A percentile compares a stretch with the other conserved stretches of the same genome.
Conservation (phyloP, 106 monocot genomes). For the Iris macrosiphon region DNA sequence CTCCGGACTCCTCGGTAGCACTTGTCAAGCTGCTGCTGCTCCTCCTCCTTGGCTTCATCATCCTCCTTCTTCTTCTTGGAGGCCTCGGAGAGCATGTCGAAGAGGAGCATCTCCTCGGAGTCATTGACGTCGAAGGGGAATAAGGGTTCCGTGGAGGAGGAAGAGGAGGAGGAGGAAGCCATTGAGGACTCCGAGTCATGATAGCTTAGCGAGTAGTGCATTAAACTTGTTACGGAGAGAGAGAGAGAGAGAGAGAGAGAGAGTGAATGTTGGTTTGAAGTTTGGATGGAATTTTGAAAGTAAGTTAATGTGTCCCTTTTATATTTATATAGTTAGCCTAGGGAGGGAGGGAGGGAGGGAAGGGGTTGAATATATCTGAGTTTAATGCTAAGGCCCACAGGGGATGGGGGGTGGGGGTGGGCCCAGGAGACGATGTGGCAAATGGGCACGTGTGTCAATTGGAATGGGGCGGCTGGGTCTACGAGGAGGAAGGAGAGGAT, state of each 20-base stretch:
- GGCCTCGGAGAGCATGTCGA: constrained; percentile 32
- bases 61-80: constrained; percentile 10
- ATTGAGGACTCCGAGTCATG: too few relatives aligned
- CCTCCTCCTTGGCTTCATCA: neutral
- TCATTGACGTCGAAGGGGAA: constrained; percentile 62
- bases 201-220: too few relatives aligned
- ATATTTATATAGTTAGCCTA: neutral
- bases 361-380: neutral
- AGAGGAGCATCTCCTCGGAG: constrained; percentile 55
- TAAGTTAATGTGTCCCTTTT: neutral
- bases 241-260: neutral
- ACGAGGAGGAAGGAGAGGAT: too few relatives aligned
- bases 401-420: neutral
- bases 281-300: too few relatives aligned
- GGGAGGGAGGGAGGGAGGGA: neutral
- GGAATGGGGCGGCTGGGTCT: constrained; percentile 11
- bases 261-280: neutral
- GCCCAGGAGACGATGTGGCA: neutral
- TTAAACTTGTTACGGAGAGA: too few relatives aligned
- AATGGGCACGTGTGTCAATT: constrained; percentile 7
- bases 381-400: too few relatives aligned
- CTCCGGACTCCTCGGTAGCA: constrained; percentile 27
- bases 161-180: neutral
- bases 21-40: neutral
- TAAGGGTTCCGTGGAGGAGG: constrained; percentile 13